Percentiles rank a stretch among this genome's conserved stretches.
Conservation (phyloP, 1,284 basidiomycete species). For the Boletus sp. region DNA sequence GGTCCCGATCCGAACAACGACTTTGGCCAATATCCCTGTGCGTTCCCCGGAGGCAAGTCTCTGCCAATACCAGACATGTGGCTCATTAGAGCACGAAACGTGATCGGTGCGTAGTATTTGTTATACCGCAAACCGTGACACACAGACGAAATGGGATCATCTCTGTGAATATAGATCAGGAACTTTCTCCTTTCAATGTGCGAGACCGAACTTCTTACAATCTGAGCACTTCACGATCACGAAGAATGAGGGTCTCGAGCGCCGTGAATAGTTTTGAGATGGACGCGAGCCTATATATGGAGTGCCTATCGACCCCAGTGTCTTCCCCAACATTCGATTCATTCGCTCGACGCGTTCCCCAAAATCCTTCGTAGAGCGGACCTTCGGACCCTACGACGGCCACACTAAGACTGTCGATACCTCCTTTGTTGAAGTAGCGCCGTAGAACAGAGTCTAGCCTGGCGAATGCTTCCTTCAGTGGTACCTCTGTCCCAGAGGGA, state of each 20-base stretch:
- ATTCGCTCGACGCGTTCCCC: slow-evolving; percentile 39
- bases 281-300: slow-evolving; percentile 47
- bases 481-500: slow-evolving; percentile 16
- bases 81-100: slow-evolving; percentile 43
- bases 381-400: slow-evolving; percentile 29
- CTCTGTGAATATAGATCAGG: slow-evolving; percentile 10
- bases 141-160: slow-evolving; percentile 23
- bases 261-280: slow-evolving; percentile 47
- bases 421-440: slow-evolving; percentile 13
- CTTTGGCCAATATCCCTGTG: slow-evolving; percentile 38
- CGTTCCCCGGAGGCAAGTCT: slow-evolving; percentile 41
- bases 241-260: slow-evolving; percentile 44
- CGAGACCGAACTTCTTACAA: slow-evolving; percentile 33
- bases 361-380: slow-evolving; percentile 26
- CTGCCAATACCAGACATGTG: slow-evolving; percentile 47
- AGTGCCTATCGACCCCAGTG: slow-evolving; percentile 34
- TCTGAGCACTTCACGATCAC: slow-evolving; percentile 39
- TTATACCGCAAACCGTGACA: slow-evolving; percentile 23
- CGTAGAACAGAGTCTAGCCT: slow-evolving; percentile 12
- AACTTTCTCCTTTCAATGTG: not conserved
- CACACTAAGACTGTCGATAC: slow-evolving; percentile 28
- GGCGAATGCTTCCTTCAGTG: slow-evolving; percentile 12
- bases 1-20: slow-evolving; percentile 27
- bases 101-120: slow-evolving; percentile 35
- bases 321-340: slow-evolving; percentile 30